Evolutionary conservation across 371 early-diverging fungal genomes (phyloP), one percentile per base, ranked within the genome.

Genomic region (Mortierella sp.): DNA sequence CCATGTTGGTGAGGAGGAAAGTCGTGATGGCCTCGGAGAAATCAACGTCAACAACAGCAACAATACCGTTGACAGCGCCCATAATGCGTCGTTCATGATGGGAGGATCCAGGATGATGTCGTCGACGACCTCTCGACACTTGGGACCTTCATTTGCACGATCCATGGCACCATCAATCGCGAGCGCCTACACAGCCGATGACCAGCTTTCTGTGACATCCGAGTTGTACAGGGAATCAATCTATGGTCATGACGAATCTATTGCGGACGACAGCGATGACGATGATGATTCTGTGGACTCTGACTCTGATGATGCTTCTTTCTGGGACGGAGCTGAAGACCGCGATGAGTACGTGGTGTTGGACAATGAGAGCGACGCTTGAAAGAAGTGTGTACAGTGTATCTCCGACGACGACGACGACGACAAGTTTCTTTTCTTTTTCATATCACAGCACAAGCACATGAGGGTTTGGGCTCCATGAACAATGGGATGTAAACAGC

Each of bases 161-260:
- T n/a, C n/a, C n/a, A n/a, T n/a, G 19, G 0, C 52, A 10, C 10
- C 57, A 7, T 55, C 60, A 3, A 10, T 45, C 28, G 47, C 44
- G 16, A 53, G 47, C 47, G 37, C 21, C 12, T 53, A 60, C 25
- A 29, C 31, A 0, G 46, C 19, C 21, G 43, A 70, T 6, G 66
- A 71, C 34, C 61, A 57, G 44, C 56, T 71, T 10, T 71, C 71
- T 22, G 56, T 44, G 3, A 53, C 41, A 2, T 71, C 71, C 21
- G 66, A 54, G 2, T 39, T 28, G 17, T 52, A 37, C 44, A 59
- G 51, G 17, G 39, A 34, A 6, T 57, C 57, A 1, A 27, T 64
- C 14, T 50, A 50, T 44, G 55, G 50, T 8, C 50, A 9, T 41
- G 68, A 68, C 17, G 71, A 64, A 48, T 49, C 57, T 16, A 43